Conservation (phyloP, 352 stramenopile genomes). For the Stramenopiles sp. region DNA sequence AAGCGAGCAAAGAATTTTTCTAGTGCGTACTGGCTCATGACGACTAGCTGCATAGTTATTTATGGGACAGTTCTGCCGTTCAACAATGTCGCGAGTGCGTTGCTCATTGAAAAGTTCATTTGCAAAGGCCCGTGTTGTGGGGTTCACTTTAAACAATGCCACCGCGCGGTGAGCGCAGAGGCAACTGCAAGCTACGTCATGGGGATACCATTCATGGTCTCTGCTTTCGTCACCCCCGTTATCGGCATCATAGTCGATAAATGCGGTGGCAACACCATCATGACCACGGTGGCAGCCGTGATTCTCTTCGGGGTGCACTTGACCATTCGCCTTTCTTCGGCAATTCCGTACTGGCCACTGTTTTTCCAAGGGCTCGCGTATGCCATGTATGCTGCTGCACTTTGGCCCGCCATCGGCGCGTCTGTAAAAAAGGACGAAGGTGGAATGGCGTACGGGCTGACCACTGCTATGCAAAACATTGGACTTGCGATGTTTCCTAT, state of each 20-base stretch:
- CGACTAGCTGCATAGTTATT: too few relatives aligned
- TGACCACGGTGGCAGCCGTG: conserved; percentile 47
- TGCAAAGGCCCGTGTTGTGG: conserved; percentile 35
- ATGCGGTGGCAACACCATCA: conserved; percentile 49
- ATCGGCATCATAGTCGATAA: conserved; percentile 69
- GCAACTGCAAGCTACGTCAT: conserved; percentile 51
- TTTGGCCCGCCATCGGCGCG: conserved; percentile 73
- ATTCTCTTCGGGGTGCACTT: conserved; percentile 56
- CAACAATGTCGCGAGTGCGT: conserved; percentile 69
- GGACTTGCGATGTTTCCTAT: conserved; percentile 48
- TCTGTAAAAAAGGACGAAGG: conserved; percentile 59
- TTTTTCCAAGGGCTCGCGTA: conserved; percentile 71
- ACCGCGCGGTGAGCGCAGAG: conserved; percentile 34
- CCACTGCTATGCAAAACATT: conserved; percentile 74
- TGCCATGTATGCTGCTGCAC: conserved; percentile 62
- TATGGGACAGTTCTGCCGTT: conserved; percentile 80
- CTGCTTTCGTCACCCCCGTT: conserved; percentile 56
- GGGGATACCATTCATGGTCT: conserved; percentile 75
- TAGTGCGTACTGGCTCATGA: too few relatives aligned
- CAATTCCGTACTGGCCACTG: conserved; percentile 53
- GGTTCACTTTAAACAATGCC: conserved; percentile 40
- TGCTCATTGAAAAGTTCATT: conserved; percentile 73
- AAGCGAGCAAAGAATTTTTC: too few relatives aligned
- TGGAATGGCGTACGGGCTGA: conserved; percentile 69
- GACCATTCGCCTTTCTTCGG: conserved; percentile 44